Percentiles rank a stretch among this genome's conserved stretches.
Evolutionary conservation across 2,329 filamentous ascomycete species (phyloP).

Genomic region (Teratosphaeria epicoccoides): DNA sequence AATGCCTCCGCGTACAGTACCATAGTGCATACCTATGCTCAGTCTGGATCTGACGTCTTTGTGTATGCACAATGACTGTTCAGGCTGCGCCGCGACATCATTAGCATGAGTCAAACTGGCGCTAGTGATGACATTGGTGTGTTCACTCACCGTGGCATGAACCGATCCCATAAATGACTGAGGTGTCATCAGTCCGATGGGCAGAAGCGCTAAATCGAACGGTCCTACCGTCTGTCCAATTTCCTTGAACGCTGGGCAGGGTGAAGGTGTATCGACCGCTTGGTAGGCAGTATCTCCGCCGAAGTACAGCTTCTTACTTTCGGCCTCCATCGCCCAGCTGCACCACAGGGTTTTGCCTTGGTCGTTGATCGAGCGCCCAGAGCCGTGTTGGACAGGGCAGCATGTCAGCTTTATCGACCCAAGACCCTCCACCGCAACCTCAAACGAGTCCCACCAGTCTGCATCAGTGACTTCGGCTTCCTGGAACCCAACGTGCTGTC

Average conservation of each 20-base stretch:
- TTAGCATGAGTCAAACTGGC: background rate
- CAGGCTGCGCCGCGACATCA: conserved; percentile 21
- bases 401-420: conserved; percentile 35
- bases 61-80: conserved; percentile 39
- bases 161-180: conserved; percentile 34
- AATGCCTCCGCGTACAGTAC: conserved; percentile 37
- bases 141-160: conserved; percentile 28
- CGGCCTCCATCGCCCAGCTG: conserved; percentile 32
- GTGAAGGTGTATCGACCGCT: conserved; percentile 27
- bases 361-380: conserved; percentile 32
- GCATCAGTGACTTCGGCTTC: conserved; percentile 34
- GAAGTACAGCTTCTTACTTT: conserved; percentile 34
- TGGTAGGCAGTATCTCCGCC: conserved; percentile 43
- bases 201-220: conserved; percentile 40
- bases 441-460: conserved; percentile 42
- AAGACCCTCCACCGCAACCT: conserved; percentile 23
- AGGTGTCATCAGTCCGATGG: conserved; percentile 40
- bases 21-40: conserved; percentile 44
- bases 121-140: background rate
- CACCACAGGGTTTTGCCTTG: conserved; percentile 38
- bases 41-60: conserved; percentile 36
- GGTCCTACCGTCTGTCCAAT: conserved; percentile 38
- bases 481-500: conserved; percentile 29
- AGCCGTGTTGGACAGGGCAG: conserved; percentile 40
- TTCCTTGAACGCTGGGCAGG: conserved; percentile 39